Evolutionary conservation across 108 stramenopile genomes (phyloP), one percentile per base, ranked within the genome.

Genomic region (Fistulifera pelliculosa): DNA sequence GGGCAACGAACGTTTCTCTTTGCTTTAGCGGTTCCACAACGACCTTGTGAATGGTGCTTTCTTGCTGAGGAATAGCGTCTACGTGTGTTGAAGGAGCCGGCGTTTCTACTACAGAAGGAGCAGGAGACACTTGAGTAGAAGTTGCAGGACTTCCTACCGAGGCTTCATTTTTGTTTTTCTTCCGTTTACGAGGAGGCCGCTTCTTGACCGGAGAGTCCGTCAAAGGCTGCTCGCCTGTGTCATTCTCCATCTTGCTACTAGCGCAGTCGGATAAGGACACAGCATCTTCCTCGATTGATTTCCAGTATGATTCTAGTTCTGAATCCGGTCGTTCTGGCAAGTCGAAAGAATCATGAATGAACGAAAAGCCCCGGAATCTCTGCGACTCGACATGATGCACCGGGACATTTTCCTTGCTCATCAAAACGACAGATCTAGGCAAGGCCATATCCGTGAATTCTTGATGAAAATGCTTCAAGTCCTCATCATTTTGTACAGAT

Each of bases 291-390:
- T 85, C 85, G 13, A 54, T 65, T 11, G 70, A 61, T 47, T 86
- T 84, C 87, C 87, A 94, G 57, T 94, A 94, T 42, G 71, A 56
- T 38, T 90, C 77, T 12, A 83, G 26, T 52, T 87, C 83, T 1
- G 54, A 54, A 8, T 49, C 45, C 17, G 63, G 61, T 22, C 93
- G 72, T 35, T 80, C 70, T 18, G 88, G 87, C 27, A 94, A 58
- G 15, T 69, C 54, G 60, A 87, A 88, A 19, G 79, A 75, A 14
- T 83, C 68, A 35, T 87, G 81, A 58, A 90, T 77, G 67, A 94
- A 90, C 7, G 88, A 90, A 71, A 94, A 94, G 24, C 93, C 93
- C 14, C 76, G 66, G 61, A 94, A 94, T 7, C 62, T 53, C 28
- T 87, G 79, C 1, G 81, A 84, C 41, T 79, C 58, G 43, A 76